Evolutionary conservation across 2,329 filamentous ascomycete species (phyloP), one percentile per base, ranked within the genome.

Genomic region (Ascochyta clinopodiicola): DNA sequence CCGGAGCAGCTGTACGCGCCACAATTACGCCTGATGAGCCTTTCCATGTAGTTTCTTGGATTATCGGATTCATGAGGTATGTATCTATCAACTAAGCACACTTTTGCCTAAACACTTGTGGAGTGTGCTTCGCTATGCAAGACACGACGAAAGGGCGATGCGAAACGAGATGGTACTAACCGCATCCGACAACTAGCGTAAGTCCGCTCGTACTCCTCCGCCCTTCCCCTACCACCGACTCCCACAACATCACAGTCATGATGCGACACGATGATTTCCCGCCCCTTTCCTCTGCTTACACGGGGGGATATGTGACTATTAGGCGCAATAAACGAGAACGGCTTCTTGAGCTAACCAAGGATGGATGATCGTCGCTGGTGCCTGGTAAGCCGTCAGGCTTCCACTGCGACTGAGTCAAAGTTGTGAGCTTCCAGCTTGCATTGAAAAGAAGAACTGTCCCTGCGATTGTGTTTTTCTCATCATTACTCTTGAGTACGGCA

Each of bases 301-400:
- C 38, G 43, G 34, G 17, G 9, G 13, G 19, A 13, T 6, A 7
- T 10, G 19, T 25, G 5, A n/a, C 10, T 10, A 2, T n/a, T 15
- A 7, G 25, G 22, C n/a, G 21, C 25, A 27, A 24, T n/a, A 15
- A 8, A 32, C 2, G 25, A 25, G 22, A 25, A n/a, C 34, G 19
- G 6, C 35, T 45, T 22, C 5, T 22, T 17, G n/a, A 10, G 13
- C 22, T 47, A 48, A 17, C 44, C 39, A 19, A 12, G 17, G 27
- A 25, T 10, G 34, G 51, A 37, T 39, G 35, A 44, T 22, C 8
- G 8, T 13, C 19, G 44, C 51, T 54, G 44, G 38, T 44, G 44
- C 51, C 50, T 53, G 44, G 43, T 34, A 19, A 37, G 34, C 24
- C 12, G 36, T 43, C 32, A 53, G 50, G 50, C 50, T n/a, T 32